Base-by-base conservation (phyloP, 495 filamentous ascomycete species). In the Penicillium herquei region DNA sequence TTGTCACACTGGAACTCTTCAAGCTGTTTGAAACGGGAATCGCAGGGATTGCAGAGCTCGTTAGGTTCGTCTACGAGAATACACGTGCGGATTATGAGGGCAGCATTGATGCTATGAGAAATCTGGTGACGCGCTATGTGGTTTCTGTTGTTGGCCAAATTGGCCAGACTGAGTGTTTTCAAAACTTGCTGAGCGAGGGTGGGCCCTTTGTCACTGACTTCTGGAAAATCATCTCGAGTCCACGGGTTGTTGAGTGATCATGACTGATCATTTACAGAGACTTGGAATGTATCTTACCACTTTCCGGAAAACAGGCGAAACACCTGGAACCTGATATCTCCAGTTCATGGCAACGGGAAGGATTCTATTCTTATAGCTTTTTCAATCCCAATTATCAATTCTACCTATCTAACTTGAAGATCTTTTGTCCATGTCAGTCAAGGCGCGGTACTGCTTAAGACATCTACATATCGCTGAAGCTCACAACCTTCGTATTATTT, bases 11-110 rank as follows among this genome's bases (percentile, higher is more conserved):
- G n/a, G 51, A 32, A 7, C 42, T 52, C 2, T 77, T 67, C 52
- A 72, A 54, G 1, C 57, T 76, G 8, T 71, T 61, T 42, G 37
- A 56, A 13, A 49, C 42, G 13, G 62, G 63, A 14, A 44, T 68
- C 12, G 44, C 16, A 12, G 58, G 67, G 40, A 58, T 79, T n/a
- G 50, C 67, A 12, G 63, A 69, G 6, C 51, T 75, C 13, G 44
- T 75, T 44, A 65, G 65, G 47, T 73, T 72, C 50, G 57, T 61
- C 3, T 77, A 75, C 44, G 39, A 16, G 12, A 64, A 75, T 33
- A 67, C 65, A 35, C 49, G 31, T 2, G 18, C 35, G 13, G 16
- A 26, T 40, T 49, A 57, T 12, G 43, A 43, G 17, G 17, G 26
- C 3, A 32, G 41, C 6, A 30, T 42, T 7, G 60, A 57, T 37